Evolutionary conservation across 2,329 filamentous ascomycete genomes (phyloP).

Genomic region (Tolypocladium guangdongense): DNA sequence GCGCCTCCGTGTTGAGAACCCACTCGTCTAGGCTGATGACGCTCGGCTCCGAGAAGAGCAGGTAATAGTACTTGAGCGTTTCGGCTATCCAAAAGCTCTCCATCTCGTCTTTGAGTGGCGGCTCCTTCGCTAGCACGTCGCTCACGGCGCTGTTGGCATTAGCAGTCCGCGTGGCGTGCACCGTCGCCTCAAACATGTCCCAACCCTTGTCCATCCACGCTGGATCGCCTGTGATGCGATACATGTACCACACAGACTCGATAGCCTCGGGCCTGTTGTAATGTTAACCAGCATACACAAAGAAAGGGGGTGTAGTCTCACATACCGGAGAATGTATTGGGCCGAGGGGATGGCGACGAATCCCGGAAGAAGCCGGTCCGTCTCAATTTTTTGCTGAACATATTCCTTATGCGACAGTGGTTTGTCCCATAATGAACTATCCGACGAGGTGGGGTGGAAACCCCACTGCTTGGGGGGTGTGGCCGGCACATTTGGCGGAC

Average conservation of each 20-base stretch:
- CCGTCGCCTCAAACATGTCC: constrained; percentile 70
- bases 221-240: constrained; percentile 73
- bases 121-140: constrained; percentile 41
- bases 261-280: constrained; percentile 64
- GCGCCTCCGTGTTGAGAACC: constrained; percentile 55
- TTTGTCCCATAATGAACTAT: constrained; percentile 7
- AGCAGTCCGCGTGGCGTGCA: constrained; percentile 52
- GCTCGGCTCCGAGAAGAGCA: constrained; percentile 61
- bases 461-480: not conserved
- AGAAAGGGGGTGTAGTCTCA: constrained; percentile 15
- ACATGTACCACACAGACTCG: constrained; percentile 82
- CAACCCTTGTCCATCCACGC: constrained; percentile 73
- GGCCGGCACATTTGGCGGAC: not conserved
- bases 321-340: constrained; percentile 53
- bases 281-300: constrained; percentile 11
- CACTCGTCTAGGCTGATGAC: constrained; percentile 58
- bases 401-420: constrained; percentile 45
- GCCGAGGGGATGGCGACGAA: constrained; percentile 33
- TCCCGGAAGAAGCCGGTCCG: constrained; percentile 36
- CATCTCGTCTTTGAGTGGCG: constrained; percentile 50
- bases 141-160: constrained; percentile 60
- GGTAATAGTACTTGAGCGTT: constrained; percentile 86
- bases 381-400: constrained; percentile 32
- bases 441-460: not conserved
- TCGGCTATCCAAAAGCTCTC: constrained; percentile 88